Evolutionary conservation across 371 early-diverging fungal genomes (phyloP).

Genomic region (Fennellomyces sp.): DNA sequence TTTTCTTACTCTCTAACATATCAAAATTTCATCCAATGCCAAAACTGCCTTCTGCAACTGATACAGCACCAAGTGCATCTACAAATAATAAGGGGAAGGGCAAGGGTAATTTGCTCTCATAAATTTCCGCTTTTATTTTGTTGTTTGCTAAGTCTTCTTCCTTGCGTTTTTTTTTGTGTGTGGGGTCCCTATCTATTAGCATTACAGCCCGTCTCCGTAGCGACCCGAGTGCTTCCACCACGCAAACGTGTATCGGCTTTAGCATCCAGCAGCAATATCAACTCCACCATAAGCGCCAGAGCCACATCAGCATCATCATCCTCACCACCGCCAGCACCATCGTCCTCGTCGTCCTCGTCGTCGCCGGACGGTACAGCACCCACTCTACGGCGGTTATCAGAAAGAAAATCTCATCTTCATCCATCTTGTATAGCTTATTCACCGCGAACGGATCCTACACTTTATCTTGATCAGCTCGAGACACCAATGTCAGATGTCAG

Average conservation of each 20-base stretch:
- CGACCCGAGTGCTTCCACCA: constrained; percentile 8
- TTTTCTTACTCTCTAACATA: constrained; percentile 1
- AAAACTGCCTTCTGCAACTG: constrained; percentile 1
- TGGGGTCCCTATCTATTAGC: neutral
- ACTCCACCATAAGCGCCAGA: neutral
- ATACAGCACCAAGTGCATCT: neutral
- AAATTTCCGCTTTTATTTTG: constrained; percentile 5
- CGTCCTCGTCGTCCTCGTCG: neutral
- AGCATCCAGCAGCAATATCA: neutral
- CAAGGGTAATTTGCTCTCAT: neutral
- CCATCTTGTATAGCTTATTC: constrained; percentile 10
- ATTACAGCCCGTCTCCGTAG: constrained; percentile 5
- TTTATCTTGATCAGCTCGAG: constrained; percentile 13
- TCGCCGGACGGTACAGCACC: neutral
- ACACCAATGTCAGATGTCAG: constrained; percentile 10
- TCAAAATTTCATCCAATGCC: constrained; percentile 6
- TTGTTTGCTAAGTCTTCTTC: constrained; percentile 1
- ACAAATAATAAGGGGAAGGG: constrained; percentile 4
- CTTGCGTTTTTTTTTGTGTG: neutral
- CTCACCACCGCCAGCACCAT: neutral
- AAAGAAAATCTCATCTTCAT: neutral
- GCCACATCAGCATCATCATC: neutral
- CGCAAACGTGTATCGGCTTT: constrained; percentile 4
- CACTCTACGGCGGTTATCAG: neutral
- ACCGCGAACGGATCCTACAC: constrained; percentile 11